A percentile compares a stretch with the other conserved stretches of the same genome.
Evolutionary conservation across 805 yeast genomes (phyloP).

Genomic region (Teunomyces panamensis): DNA sequence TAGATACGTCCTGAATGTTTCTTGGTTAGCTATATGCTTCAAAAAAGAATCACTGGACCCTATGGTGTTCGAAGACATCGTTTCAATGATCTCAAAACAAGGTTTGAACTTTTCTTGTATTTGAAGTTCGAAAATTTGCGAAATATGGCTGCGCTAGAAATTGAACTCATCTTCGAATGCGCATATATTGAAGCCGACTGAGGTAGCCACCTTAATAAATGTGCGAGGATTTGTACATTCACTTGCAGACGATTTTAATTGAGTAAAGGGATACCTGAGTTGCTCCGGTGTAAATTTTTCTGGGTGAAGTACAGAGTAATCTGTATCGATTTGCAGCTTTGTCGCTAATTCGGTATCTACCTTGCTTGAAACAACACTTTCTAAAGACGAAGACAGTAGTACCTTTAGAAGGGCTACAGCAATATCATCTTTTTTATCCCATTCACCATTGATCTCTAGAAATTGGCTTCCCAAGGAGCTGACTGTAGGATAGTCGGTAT

Average conservation of each 20-base stretch:
- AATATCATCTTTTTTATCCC: not conserved
- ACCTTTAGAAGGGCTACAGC: not conserved
- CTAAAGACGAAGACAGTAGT: too few relatives aligned
- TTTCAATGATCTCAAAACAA: not conserved
- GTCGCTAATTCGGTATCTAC: not conserved
- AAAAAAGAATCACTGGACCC: constrained; percentile 6
- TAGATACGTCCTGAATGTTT: constrained; percentile 5
- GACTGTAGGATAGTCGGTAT: not conserved
- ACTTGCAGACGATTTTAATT: not conserved
- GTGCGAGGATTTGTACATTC: not conserved
- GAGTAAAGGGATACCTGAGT: not conserved
- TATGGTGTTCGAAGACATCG: not conserved
- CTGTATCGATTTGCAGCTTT: not conserved
- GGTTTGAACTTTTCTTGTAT: not conserved
- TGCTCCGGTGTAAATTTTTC: not conserved
- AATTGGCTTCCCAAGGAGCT: not conserved
- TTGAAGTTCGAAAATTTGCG: not conserved
- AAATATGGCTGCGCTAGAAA: not conserved
- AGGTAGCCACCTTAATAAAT: not conserved
- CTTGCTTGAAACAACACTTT: too few relatives aligned
- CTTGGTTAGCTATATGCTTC: constrained; percentile 5
- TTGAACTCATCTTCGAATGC: not conserved
- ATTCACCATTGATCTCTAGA: not conserved
- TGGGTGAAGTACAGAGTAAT: not conserved
- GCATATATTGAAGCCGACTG: not conserved